A percentile compares a stretch with the other conserved stretches of the same genome.
These are phyloP conservation scores for Xylaria castorea DNA, from an alignment of 495 filamentous ascomycete genomes.

Conservation along the genomic window DNA sequence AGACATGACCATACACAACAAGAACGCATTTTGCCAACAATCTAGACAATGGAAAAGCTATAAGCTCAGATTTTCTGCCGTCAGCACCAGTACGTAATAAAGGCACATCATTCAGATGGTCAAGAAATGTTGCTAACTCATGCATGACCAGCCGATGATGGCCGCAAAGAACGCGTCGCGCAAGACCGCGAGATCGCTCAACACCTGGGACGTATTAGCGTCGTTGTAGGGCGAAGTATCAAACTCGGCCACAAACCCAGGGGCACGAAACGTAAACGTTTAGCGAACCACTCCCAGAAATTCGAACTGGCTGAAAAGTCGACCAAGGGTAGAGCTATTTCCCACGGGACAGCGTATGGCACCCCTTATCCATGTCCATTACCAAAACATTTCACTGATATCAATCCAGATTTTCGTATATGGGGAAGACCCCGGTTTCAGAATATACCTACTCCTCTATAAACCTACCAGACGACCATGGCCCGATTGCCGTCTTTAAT, in stretches of 20 bases:
- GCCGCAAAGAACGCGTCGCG: constrained; percentile 30
- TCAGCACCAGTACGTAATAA: constrained; percentile 30
- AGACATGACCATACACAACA: background rate
- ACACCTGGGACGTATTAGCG: constrained; percentile 39
- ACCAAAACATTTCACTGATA: background rate
- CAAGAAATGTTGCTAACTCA: background rate
- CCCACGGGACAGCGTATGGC: constrained; percentile 34
- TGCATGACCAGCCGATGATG: constrained; percentile 31
- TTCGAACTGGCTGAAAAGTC: constrained; percentile 33
- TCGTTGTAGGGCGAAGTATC: constrained; percentile 22
- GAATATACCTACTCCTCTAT: background rate
- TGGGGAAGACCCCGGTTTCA: background rate
- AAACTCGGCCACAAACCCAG: background rate
- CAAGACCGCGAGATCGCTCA: constrained; percentile 34
- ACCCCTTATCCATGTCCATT: background rate
- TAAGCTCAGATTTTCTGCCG: constrained; percentile 31
- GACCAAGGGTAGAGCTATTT: constrained; percentile 35
- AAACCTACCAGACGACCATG: background rate
- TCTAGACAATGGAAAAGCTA: constrained; percentile 23
- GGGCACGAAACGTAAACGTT: too few relatives aligned
- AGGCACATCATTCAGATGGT: background rate
- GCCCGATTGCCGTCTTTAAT: constrained; percentile 31
- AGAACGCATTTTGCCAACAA: background rate
- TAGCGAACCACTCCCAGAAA: background rate
- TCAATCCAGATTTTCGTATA: constrained; percentile 21